phyloP scores from a whole-genome alignment of 495 filamentous ascomycete species.

The Mytilinidion resinicola region DNA sequence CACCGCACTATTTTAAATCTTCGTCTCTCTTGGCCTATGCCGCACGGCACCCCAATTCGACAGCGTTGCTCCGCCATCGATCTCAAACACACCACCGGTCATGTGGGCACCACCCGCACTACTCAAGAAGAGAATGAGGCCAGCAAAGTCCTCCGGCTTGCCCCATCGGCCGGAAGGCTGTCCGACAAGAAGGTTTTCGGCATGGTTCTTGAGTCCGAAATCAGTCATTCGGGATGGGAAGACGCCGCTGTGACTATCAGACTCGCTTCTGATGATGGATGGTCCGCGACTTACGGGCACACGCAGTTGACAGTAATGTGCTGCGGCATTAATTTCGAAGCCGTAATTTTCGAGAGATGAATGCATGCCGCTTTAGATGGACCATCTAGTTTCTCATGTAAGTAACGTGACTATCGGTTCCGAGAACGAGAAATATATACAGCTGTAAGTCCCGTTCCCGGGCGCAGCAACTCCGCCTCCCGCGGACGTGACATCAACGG shows the following conservation, averaged over 20 bases:
- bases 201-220: conserved; percentile 30
- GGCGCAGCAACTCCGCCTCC: conserved; percentile 30
- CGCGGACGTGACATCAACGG: conserved; percentile 32
- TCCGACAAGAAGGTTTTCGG: conserved; percentile 29
- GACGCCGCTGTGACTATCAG: conserved; percentile 15
- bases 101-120: conserved; percentile 31
- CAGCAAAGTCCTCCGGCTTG: conserved; percentile 35
- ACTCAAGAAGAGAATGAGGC: conserved; percentile 31
- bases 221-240: conserved; percentile 36
- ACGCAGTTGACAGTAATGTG: conserved; percentile 35
- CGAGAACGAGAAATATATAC: conserved; percentile 6
- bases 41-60: conserved; percentile 26
- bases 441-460: conserved; percentile 32
- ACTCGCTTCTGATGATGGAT: too few species aligned
- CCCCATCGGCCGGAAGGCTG: conserved; percentile 35
- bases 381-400: conserved; percentile 18
- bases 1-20: conserved; percentile 7
- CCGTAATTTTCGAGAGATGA: conserved; percentile 35
- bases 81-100: conserved; percentile 34
- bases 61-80: conserved; percentile 35
- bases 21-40: conserved; percentile 23
- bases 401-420: neutral
- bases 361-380: conserved; percentile 36
- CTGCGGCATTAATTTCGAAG: conserved; percentile 33
- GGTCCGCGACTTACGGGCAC: conserved; percentile 28